Evolutionary conservation across 1,284 basidiomycete species (phyloP), one percentile per base, ranked within the genome.

Genomic region (Crocinoboletus sp.): DNA sequence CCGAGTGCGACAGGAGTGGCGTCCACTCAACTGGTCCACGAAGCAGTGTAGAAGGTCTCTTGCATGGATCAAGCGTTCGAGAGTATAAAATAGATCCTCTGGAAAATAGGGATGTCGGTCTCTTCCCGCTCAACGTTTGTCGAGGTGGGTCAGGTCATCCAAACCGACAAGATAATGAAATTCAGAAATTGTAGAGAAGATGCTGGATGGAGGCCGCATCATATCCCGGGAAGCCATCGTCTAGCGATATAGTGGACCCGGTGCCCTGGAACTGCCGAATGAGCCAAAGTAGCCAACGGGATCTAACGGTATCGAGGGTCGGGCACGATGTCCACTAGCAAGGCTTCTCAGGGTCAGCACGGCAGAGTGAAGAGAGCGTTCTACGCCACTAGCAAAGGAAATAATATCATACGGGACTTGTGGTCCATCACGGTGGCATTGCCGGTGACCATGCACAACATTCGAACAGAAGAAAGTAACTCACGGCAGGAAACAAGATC

Each of bases 281-380:
- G 16, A 46, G 19, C 28, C 43, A 17, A 47, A 27, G 22, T 32
- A 11, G 46, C 48, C 24, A 16, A 22, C 27, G 25, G 33, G 10
- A 27, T 35, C 23, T 20, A 15, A 29, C 25, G 7, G 30, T 28
- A 22, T 8, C 15, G n/a, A n/a, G n/a, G n/a, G n/a, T n/a, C n/a
- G n/a, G 87, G 85, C 1, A 89, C 85, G 35, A 90, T 70, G 16
- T 89, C 72, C 10, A 87, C 86, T 12, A 89, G 70, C 12, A 90
- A 68, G 19, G 89, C 84, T 80, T 58, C 15, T 9, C 6, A 19
- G 23, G 45, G 43, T 49, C 51, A 46, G 43, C 38, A 31, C 13
- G 9, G 42, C 13, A 33, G 6, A 13, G 22, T 5, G 15, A 12
- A 35, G 30, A 30, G 43, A 72, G 59, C 84, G 86, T 8, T 87